Percentiles rank a stretch among this genome's conserved stretches.
These are phyloP conservation scores for Oryza officinalis DNA, from an alignment of 176 grass and related monocot genomes.

Conservation along the genomic window DNA sequence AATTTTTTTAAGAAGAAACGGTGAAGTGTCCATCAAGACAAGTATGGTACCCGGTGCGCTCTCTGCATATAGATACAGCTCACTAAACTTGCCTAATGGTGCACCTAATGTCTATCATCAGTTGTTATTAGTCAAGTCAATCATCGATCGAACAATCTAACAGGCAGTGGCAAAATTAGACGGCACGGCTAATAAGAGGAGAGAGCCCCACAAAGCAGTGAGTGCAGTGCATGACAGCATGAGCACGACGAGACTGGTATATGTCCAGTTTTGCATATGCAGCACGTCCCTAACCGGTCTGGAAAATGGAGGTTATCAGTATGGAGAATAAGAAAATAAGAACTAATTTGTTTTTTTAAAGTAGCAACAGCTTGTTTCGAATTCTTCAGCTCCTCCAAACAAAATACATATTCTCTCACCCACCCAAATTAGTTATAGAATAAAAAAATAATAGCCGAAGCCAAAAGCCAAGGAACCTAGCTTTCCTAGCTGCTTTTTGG, in stretches of 20 bases:
- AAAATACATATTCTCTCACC: too few species aligned
- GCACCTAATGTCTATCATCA: neutral
- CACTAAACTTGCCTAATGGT: neutral
- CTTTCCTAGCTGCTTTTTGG: too few species aligned
- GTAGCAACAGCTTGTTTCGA: too few species aligned
- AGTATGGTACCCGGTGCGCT: neutral
- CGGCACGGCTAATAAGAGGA: neutral
- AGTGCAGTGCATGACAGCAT: neutral
- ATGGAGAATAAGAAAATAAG: too few species aligned
- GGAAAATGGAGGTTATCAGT: too few species aligned
- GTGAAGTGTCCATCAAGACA: too few species aligned
- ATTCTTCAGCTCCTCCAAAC: too few species aligned
- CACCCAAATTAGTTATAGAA: too few species aligned
- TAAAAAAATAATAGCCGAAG: too few species aligned
- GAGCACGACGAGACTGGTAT: neutral
- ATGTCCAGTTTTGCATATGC: neutral
- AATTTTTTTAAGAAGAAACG: neutral
- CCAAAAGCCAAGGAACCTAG: fast-evolving
- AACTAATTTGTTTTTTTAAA: too few species aligned
- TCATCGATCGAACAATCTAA: neutral
- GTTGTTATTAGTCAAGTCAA: neutral
- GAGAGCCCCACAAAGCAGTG: neutral
- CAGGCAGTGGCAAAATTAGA: neutral
- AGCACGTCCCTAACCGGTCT: neutral
- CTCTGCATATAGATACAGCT: neutral